Conservation (phyloP, 148 eudicot species). For the Hydrangea macrophylla region DNA sequence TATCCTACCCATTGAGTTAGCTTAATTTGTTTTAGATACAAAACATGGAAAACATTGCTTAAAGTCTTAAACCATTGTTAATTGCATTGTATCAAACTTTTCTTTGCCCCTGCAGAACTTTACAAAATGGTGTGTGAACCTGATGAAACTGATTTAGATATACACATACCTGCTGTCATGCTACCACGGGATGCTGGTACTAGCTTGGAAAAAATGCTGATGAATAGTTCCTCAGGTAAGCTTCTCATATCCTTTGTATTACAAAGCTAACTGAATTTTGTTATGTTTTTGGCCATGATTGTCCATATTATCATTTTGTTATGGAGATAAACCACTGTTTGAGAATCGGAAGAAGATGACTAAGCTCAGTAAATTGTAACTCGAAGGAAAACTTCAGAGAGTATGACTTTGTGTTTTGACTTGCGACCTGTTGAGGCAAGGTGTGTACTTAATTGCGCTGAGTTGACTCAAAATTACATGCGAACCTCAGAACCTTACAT, state of each 20-base stretch:
- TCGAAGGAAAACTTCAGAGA: too few species aligned
- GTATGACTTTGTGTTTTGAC: too few species aligned
- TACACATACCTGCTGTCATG: slow-evolving; percentile 77
- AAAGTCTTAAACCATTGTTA: not conserved
- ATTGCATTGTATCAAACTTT: slow-evolving; percentile 1
- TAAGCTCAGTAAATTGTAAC: too few species aligned
- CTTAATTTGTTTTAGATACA: not conserved
- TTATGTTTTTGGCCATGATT: not conserved
- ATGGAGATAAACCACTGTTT: not conserved
- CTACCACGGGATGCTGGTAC: slow-evolving; percentile 78
- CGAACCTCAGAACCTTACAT: too few species aligned
- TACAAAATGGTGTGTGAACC: slow-evolving; percentile 91
- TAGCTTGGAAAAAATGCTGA: slow-evolving; percentile 56
- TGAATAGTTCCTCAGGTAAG: slow-evolving; percentile 56
- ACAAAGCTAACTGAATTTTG: not conserved
- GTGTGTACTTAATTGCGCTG: too few species aligned
- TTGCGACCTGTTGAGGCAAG: too few species aligned
- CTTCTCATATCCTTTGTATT: slow-evolving; percentile 7
- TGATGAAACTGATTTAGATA: slow-evolving; percentile 76
- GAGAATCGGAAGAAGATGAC: too few species aligned
- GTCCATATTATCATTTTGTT: not conserved
- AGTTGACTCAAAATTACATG: too few species aligned
- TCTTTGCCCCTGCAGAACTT: slow-evolving; percentile 48
- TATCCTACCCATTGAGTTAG: not conserved
- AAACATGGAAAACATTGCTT: not conserved